Conservation (phyloP, 169 alveolate genomes). For the Theileria orientalis region DNA sequence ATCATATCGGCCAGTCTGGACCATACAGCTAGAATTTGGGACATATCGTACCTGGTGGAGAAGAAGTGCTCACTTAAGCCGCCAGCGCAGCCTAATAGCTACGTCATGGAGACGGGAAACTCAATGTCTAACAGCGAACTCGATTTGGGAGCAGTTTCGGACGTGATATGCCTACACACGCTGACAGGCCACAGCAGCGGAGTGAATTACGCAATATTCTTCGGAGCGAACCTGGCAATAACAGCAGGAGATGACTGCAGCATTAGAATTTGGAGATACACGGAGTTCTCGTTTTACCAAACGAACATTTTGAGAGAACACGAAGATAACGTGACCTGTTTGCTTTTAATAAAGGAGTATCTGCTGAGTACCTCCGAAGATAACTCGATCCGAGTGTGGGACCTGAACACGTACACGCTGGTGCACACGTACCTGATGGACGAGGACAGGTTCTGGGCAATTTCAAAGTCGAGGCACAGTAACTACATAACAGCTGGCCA, state of each 20-base stretch:
- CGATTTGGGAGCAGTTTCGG: constrained; percentile 20
- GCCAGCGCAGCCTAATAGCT: constrained; percentile 1
- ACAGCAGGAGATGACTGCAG: constrained; percentile 95
- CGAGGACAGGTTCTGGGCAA: constrained; percentile 93
- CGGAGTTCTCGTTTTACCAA: constrained; percentile 90
- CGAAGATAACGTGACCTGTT: constrained; percentile 90
- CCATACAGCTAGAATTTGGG: constrained; percentile 95
- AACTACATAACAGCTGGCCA: constrained; percentile 93
- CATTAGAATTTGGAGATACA: constrained; percentile 91
- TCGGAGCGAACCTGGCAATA: constrained; percentile 84
- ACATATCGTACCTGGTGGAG: constrained; percentile 87
- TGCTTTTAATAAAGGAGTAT: constrained; percentile 87
- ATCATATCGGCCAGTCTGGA: constrained; percentile 92
- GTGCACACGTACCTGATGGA: constrained; percentile 87
- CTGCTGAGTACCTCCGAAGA: constrained; percentile 93
- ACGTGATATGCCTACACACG: constrained; percentile 79
- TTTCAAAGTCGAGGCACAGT: constrained; percentile 81
- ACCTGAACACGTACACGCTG: constrained; percentile 84
- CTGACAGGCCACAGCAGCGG: constrained; percentile 96
- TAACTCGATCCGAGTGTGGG: constrained; percentile 92
- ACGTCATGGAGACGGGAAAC: constrained; percentile 4
- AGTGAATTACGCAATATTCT: constrained; percentile 94
- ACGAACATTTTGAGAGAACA: constrained; percentile 92
- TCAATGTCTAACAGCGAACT: not conserved
- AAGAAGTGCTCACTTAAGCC: constrained; percentile 78